These are phyloP conservation scores for Sicyos baderoa DNA, from an alignment of 306 rosid species.

Conservation along the genomic window DNA sequence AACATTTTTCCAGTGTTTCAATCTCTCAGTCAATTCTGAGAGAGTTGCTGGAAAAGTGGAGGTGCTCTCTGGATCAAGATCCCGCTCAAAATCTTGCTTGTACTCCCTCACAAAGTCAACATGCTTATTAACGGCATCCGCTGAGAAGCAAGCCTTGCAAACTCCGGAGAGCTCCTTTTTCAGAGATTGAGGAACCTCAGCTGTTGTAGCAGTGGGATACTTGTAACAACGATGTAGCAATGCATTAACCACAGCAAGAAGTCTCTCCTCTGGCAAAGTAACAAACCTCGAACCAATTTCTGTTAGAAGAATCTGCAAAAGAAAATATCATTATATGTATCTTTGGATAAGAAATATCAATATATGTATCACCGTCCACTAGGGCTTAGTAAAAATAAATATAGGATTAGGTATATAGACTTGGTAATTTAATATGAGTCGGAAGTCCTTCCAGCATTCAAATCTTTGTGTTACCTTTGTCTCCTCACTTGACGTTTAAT, in stretches of 20 bases:
- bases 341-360: too few relatives aligned
- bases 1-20: conserved; percentile 97
- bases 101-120: conserved; percentile 98
- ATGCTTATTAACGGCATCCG: conserved; percentile 94
- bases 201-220: conserved; percentile 97
- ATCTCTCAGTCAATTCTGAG: conserved; percentile 78
- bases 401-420: background rate
- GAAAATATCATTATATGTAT: background rate
- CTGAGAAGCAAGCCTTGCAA: conserved; percentile 97
- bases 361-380: background rate
- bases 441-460: background rate
- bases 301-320: conserved; percentile 69
- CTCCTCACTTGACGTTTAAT: background rate
- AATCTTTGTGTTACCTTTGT: background rate
- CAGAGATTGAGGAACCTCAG: conserved; percentile 99
- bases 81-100: conserved; percentile 94
- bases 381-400: background rate
- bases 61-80: conserved; percentile 95
- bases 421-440: background rate
- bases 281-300: conserved; percentile 99
- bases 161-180: conserved; percentile 99
- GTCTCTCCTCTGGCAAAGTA: conserved; percentile 98
- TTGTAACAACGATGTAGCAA: conserved; percentile 98
- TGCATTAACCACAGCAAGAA: conserved; percentile 95
- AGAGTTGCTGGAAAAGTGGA: conserved; percentile 87